Conservation (phyloP, 768 basidiomycete species). For the Gymnopilus junonius region DNA sequence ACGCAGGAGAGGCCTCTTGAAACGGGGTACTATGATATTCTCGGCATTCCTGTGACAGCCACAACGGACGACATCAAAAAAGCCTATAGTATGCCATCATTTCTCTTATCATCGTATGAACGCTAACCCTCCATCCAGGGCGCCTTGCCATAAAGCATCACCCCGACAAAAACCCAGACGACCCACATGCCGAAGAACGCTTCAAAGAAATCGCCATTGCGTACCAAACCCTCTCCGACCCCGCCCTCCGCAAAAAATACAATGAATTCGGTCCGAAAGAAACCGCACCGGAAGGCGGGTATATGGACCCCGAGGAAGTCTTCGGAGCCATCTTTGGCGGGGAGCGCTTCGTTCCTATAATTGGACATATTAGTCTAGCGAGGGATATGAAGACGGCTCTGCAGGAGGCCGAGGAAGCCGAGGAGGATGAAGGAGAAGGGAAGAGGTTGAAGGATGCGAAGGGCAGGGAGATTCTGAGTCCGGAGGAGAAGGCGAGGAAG, state of each 20-base stretch:
- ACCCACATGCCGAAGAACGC: slow-evolving; percentile 83
- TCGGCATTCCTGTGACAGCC: slow-evolving; percentile 77
- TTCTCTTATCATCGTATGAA: not conserved
- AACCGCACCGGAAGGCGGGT: slow-evolving; percentile 82
- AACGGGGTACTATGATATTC: slow-evolving; percentile 88
- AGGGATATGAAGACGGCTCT: slow-evolving; percentile 92
- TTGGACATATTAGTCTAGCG: slow-evolving; percentile 87
- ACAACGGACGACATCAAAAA: slow-evolving; percentile 89
- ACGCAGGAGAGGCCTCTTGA: slow-evolving; percentile 89
- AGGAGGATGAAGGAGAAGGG: slow-evolving; percentile 37
- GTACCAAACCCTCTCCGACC: slow-evolving; percentile 85
- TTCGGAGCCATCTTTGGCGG: slow-evolving; percentile 90
- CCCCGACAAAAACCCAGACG: slow-evolving; percentile 91
- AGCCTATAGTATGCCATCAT: slow-evolving; percentile 69
- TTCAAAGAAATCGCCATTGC: slow-evolving; percentile 93
- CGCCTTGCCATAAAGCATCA: slow-evolving; percentile 89
- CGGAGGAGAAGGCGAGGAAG: slow-evolving; percentile 74
- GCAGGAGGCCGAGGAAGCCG: slow-evolving; percentile 82
- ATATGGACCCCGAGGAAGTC: slow-evolving; percentile 84
- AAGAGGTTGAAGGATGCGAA: slow-evolving; percentile 55
- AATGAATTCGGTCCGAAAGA: slow-evolving; percentile 91
- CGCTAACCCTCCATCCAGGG: slow-evolving; percentile 41
- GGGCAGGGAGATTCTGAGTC: slow-evolving; percentile 55
- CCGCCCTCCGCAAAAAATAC: slow-evolving; percentile 77
- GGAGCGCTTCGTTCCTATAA: slow-evolving; percentile 83